These are phyloP conservation scores for Trichoderma polysporum DNA, from an alignment of 2,329 filamentous ascomycete species.

Conservation along the genomic window DNA sequence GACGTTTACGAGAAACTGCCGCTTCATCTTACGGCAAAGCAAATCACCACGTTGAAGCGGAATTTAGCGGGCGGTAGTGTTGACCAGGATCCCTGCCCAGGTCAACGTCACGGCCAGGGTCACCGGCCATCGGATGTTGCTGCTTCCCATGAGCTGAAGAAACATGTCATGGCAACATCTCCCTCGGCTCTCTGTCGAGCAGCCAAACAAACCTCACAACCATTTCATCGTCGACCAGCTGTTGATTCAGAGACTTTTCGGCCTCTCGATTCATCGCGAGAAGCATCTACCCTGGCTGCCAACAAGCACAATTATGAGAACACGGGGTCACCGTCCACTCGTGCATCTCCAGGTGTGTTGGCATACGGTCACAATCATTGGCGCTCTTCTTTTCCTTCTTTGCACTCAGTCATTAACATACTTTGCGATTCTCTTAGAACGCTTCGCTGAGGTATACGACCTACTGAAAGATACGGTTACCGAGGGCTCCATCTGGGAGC, in stretches of 20 bases:
- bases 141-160: slow-evolving; percentile 4
- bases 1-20: slow-evolving; percentile 32
- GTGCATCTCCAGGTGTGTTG: slow-evolving; percentile 18
- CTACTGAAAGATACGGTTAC: slow-evolving; percentile 25
- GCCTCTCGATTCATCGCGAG: slow-evolving; percentile 35
- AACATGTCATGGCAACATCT: slow-evolving; percentile 19
- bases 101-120: slow-evolving; percentile 20
- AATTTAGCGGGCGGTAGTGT: slow-evolving; percentile 15
- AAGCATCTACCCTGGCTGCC: slow-evolving; percentile 27
- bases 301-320: slow-evolving; percentile 11
- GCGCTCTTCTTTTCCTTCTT: background rate
- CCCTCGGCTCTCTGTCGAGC: slow-evolving; percentile 22
- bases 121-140: slow-evolving; percentile 7
- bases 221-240: slow-evolving; percentile 31
- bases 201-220: slow-evolving; percentile 23
- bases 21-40: slow-evolving; percentile 28
- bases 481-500: slow-evolving; percentile 32
- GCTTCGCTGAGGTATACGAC: background rate
- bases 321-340: background rate
- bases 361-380: background rate
- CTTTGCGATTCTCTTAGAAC: slow-evolving; percentile 6
- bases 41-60: slow-evolving; percentile 13
- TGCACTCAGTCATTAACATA: slow-evolving; percentile 10
- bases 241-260: slow-evolving; percentile 36
- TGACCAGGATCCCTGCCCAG: slow-evolving; percentile 25